Evolutionary conservation across 768 basidiomycete genomes (phyloP), one percentile per base, ranked within the genome.

Genomic region (Rhizopogon vulgaris): DNA sequence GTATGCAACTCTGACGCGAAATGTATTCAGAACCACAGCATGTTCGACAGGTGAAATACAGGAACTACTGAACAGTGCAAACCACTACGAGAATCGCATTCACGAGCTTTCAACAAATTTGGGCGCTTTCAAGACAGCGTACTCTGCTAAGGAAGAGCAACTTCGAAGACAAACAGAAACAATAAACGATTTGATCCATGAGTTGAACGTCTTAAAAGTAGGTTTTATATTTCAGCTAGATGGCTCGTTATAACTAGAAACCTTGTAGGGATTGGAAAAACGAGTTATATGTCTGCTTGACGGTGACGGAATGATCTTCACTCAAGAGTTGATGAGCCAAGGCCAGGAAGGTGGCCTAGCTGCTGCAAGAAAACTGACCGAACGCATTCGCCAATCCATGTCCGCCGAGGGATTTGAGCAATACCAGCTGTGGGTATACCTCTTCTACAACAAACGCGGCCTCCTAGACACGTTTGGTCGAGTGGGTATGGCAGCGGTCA

Each of bases 391-490:
- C 50, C 36, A 57, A 24, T 39, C 56, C 41, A 55, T 69, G 1
- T 48, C 53, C 37, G 55, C 42, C 36, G 63, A 64, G 30, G 60
- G 52, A 3, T 56, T 53, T 52, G 66, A 63, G 40, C 63, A 65
- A 32, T 70, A 57, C 42, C 81, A 83, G 57, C 73, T 85, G 51
- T 80, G 78, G 74, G 79, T 83, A 22, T 80, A 79, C 53, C 66
- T 85, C 15, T 85, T 84, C 63, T 71, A 78, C 57, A 84, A 85
- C 66, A 84, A 80, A 57, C 76, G 76, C 15, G 83, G 84, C 3
- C 67, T 85, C 27, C 58, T 71, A 45, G 78, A 83, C 39, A 73
- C 80, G 0, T 74, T 85, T 47, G 67, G 52, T 9, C 63, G 61
- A 49, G 63, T 57, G 47, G 63, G 68, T 32, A 66, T 56, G 67